Base-by-base conservation (phyloP, 2,329 filamentous ascomycete genomes). In the Xylariomycetidae sp. region DNA sequence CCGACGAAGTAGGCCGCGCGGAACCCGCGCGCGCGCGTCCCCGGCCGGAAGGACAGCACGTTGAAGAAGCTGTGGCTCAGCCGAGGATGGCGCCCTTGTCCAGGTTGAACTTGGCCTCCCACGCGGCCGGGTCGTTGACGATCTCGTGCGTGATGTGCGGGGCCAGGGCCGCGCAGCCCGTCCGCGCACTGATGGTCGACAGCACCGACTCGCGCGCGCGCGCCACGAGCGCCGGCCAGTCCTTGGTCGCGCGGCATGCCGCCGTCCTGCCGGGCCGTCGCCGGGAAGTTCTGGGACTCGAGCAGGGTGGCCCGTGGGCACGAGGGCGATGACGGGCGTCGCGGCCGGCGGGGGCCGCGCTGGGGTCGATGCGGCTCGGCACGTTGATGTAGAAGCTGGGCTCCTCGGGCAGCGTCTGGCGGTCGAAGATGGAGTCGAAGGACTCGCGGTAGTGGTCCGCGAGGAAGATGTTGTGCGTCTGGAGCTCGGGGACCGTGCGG, bases 331-430 rank as follows among this genome's bases (percentile, higher is more conserved):
- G 29, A 88, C 58, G 2, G n/a, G 73, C 66, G 49, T 88, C 84
- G 45, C 72, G 73, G 2, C 72, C 77, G 3, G 66, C 56, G 0
- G 84, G 84, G 0, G 84, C 82, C 1, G 84, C 84, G 0, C 70
- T 70, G 0, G 76, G 63, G 44, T 88, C 84, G 6, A 86, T 70
- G 10, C 82, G 71, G 29, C 74, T 82, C 1, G 84, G 84, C 0
- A 88, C 82, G 51, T 88, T 86, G 58, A 88, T 74, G 58, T 88
- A 88, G 64, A 88, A 88, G 36, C 75, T 82, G 0, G 83, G 83
- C 38, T 86, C 69, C 2, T 69, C 56, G 2, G 84, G 84, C 7
- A 88, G 75, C 3, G 70, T 61, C 39, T 86, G 78, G 18, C 74
- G 63, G 44, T 82, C 77, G 67, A 88, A 88, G 38, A 88, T 88